Percentiles rank a stretch among this genome's conserved stretches.
Conservation (phyloP, 129 eudicot genomes). For the Heracleum sosnowskyi region DNA sequence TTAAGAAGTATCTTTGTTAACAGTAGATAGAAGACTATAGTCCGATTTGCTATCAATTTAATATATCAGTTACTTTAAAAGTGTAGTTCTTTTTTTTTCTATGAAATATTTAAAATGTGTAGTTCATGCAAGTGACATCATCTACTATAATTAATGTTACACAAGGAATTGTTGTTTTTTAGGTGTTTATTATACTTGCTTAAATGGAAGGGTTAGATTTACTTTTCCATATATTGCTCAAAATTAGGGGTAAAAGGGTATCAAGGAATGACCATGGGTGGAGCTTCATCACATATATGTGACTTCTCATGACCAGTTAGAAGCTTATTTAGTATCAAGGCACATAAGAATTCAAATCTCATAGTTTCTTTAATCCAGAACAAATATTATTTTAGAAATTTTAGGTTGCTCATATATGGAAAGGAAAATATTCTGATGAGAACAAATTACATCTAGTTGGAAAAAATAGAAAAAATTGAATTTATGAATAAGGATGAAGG, state of each 20-base stretch:
- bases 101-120: too few species aligned
- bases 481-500: background rate
- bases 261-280: background rate
- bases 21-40: background rate
- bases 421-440: background rate
- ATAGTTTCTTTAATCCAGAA: background rate
- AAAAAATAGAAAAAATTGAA: too few species aligned
- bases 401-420: background rate
- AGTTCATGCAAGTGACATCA: background rate
- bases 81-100: too few species aligned
- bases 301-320: background rate
- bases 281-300: background rate
- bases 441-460: background rate
- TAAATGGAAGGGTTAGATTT: background rate
- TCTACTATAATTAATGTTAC: background rate
- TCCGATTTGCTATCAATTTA: background rate
- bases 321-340: background rate
- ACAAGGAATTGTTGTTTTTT: background rate
- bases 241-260: background rate
- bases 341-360: background rate
- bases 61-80: too few species aligned
- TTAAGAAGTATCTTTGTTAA: background rate
- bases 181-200: background rate
- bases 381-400: too few species aligned
- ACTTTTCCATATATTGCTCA: background rate